Evolutionary conservation across 306 rosid genomes (phyloP), one percentile per base, ranked within the genome.

Genomic region (Prunus padus): DNA sequence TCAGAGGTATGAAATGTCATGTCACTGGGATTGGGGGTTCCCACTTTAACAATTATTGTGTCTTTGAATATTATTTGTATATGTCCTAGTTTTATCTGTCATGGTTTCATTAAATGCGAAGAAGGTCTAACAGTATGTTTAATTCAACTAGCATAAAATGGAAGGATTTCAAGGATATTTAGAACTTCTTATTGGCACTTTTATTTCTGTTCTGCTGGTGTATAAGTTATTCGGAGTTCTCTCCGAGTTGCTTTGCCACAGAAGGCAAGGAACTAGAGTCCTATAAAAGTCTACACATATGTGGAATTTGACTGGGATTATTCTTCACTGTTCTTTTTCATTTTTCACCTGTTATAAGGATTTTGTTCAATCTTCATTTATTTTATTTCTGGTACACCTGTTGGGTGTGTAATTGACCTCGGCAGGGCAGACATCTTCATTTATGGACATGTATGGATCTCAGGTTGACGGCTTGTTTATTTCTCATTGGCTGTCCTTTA

Each of bases 1-100:
- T 74, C 63, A 45, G 80, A 75, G 80, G 69, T 75, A 75, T 74
- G 76, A 42, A 28, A 62, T 51, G 77, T 56, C 11, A 23, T 26
- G 76, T 69, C 80, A 40, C 46, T 52, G 73, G 67, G 50, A 52
- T 46, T 75, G 33, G 55, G 33, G 42, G 69, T 49, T 56, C 52
- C 70, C 42, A 37, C 52, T 31, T 68, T 30, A 51, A n/a, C 11
- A 47, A 63, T 26, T 22, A 66, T 12, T 31, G 12, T 19, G 20
- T 59, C 10, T n/a, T 64, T 55, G 72, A 49, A 37, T 73, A 51
- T n/a, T 54, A 11, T 45, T 62, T 26, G 42, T 30, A 40, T 67
- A 19, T 25, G 11, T 65, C 11, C 3, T 64, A 30, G 46, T 64
- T 7, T 31, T 28, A 18, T 63, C 42, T 31, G 20, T 31, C 68